Evolutionary conservation across 2,329 filamentous ascomycete species (phyloP).

Genomic region (Karstenula rhodostoma): DNA sequence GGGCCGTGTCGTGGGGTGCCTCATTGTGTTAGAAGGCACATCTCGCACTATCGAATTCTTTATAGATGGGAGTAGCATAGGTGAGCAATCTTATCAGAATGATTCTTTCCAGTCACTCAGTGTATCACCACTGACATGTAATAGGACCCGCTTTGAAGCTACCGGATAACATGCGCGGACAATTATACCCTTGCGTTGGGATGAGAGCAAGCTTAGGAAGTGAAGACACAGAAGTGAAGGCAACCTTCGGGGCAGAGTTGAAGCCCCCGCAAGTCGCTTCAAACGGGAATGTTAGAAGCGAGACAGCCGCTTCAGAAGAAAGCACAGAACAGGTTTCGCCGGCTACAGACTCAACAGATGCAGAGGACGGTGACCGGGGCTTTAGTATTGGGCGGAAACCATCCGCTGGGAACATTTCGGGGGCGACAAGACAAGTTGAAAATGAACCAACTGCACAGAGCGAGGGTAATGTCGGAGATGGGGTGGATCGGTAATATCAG

Average conservation of each 20-base stretch:
- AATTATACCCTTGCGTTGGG: slow-evolving; percentile 8
- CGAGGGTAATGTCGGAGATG: no score
- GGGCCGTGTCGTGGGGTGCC: background rate
- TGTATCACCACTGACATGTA: background rate
- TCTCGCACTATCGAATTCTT: background rate
- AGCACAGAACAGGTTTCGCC: no score
- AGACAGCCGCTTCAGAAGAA: background rate
- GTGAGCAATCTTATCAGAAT: background rate
- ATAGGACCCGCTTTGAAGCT: background rate
- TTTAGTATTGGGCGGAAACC: no score
- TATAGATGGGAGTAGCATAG: background rate
- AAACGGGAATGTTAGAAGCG: background rate
- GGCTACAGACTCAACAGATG: no score
- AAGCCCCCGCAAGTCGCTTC: background rate
- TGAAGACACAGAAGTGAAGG: background rate
- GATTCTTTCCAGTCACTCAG: background rate
- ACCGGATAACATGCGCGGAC: background rate
- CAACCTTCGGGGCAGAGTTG: background rate
- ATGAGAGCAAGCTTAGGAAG: background rate
- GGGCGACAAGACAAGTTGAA: no score
- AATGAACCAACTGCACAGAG: no score
- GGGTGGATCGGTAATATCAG: no score
- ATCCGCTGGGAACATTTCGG: no score
- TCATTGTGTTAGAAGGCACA: background rate
- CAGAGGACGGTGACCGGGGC: no score